Evolutionary conservation across 2,329 filamentous ascomycete genomes (phyloP).

Genomic region (Metarhizium brunneum): DNA sequence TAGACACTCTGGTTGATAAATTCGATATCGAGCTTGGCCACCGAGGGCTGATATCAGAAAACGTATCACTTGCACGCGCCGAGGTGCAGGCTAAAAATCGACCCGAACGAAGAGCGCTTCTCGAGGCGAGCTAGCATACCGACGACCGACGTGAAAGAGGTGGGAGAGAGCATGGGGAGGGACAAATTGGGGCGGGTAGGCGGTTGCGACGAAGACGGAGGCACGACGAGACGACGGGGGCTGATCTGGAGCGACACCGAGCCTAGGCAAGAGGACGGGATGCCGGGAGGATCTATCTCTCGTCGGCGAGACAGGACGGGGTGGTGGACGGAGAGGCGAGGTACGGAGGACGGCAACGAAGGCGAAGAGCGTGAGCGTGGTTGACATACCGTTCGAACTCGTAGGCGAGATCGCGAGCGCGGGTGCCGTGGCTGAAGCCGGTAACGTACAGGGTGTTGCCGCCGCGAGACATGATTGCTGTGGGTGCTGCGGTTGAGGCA

Average conservation of each 20-base stretch:
- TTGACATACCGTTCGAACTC: constrained; percentile 99
- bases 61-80: constrained; percentile 9
- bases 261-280: constrained; percentile 17
- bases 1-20: not conserved
- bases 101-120: constrained; percentile 16
- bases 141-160: constrained; percentile 15
- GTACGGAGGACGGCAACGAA: constrained; percentile 25
- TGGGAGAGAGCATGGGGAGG: constrained; percentile 10
- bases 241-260: constrained; percentile 7
- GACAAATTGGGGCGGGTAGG: constrained; percentile 3
- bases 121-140: constrained; percentile 18
- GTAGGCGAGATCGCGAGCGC: constrained; percentile 98
- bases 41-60: constrained; percentile 6
- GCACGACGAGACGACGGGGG: constrained; percentile 15
- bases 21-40: constrained; percentile 1
- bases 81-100: constrained; percentile 14
- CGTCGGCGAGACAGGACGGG: constrained; percentile 22
- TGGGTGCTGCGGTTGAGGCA: constrained; percentile 3
- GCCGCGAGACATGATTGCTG: constrained; percentile 70
- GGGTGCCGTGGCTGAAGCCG: constrained; percentile 97
- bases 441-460: constrained; percentile 96
- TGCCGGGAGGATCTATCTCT: constrained; percentile 13
- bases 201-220: constrained; percentile 8
- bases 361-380: constrained; percentile 34
- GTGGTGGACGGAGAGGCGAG: constrained; percentile 36